These are phyloP conservation scores for Debaryomyces psychrophilus DNA, from an alignment of 1,139 yeast genomes.

Conservation along the genomic window DNA sequence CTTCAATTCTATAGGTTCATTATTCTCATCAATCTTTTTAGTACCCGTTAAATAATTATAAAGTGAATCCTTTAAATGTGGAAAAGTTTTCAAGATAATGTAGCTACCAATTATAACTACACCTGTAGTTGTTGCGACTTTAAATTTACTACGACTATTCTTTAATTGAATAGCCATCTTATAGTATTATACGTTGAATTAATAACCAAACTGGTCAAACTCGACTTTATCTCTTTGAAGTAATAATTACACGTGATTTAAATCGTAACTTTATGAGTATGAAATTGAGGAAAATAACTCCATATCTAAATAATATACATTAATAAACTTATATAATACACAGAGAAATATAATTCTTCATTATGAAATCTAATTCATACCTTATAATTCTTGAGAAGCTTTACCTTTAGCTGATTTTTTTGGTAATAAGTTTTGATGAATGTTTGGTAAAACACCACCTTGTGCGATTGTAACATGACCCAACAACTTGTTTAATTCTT, in stretches of 20 bases:
- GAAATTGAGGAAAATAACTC: slow-evolving; percentile 6
- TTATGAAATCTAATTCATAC: slow-evolving; percentile 10
- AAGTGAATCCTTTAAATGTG: slow-evolving; percentile 45
- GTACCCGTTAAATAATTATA: slow-evolving; percentile 28
- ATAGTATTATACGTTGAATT: background rate
- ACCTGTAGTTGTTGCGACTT: slow-evolving; percentile 35
- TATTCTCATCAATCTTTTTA: slow-evolving; percentile 20
- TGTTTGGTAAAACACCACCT: slow-evolving; percentile 98
- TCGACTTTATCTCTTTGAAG: background rate
- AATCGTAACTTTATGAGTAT: background rate
- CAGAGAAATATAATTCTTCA: slow-evolving; percentile 17
- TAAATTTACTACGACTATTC: slow-evolving; percentile 16
- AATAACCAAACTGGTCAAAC: background rate
- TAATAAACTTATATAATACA: slow-evolving; percentile 17
- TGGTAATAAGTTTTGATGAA: slow-evolving; percentile 93
- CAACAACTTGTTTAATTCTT: slow-evolving; percentile 85
- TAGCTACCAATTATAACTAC: slow-evolving; percentile 48
- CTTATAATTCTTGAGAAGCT: slow-evolving; percentile 84
- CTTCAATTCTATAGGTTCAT: slow-evolving; percentile 29
- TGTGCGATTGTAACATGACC: slow-evolving; percentile 75
- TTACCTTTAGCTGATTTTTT: slow-evolving; percentile 80
- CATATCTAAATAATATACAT: slow-evolving; percentile 13
- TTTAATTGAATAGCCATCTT: slow-evolving; percentile 18
- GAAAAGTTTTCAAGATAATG: slow-evolving; percentile 54
- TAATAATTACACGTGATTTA: slow-evolving; percentile 1